Base-by-base conservation (phyloP, 2,329 filamentous ascomycete species). In the Aureobasidium sp. region DNA sequence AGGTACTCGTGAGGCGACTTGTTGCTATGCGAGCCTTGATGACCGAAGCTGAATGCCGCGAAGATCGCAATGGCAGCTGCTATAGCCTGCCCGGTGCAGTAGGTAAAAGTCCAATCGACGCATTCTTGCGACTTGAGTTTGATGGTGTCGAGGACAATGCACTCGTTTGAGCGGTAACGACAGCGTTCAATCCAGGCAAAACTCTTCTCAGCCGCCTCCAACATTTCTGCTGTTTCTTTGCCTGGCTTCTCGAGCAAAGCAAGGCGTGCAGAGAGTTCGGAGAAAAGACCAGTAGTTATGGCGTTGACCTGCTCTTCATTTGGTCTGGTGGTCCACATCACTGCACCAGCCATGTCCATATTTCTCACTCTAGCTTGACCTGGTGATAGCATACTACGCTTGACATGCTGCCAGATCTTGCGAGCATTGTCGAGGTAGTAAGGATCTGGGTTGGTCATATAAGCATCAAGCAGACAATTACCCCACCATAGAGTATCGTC, bases 401-500 rank as follows among this genome's bases (percentile, higher is more conserved):
- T 60, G 12, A 56, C 48, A 11, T 69, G 65, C 22, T 62, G 52
- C 67, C 68, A 69, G 42, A 70, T 64, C 0, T 47, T 63, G 35
- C 60, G 47, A 7, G 68, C 68, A 39, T 64, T 64, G 5, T 63
- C 50, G 24, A 70, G 52, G 50, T 69, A 70, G 61, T 65, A 66
- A 12, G 31, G 40, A 50, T 70, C 68, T 3, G 63, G 60, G 9
- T 61, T 66, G 15, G 68, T 61, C 24, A 61, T 45, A 57, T 67
- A 69, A 14, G 69, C 52, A 61, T 69, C 64, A 1, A 69, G 39
- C 17, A 69, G 67, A 19, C 64, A 64, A 24, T 69, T 52, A 1
- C 61, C 68, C 65, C 66, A 71, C 69, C 69, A 71, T n/a, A 68
- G 62, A 11, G 67, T 66, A 58, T 69, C 67, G 54, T 68, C 67